Evolutionary conservation across 305 asterid species (phyloP), one percentile per base, ranked within the genome.

Genomic region (Euphrasia arctica): DNA sequence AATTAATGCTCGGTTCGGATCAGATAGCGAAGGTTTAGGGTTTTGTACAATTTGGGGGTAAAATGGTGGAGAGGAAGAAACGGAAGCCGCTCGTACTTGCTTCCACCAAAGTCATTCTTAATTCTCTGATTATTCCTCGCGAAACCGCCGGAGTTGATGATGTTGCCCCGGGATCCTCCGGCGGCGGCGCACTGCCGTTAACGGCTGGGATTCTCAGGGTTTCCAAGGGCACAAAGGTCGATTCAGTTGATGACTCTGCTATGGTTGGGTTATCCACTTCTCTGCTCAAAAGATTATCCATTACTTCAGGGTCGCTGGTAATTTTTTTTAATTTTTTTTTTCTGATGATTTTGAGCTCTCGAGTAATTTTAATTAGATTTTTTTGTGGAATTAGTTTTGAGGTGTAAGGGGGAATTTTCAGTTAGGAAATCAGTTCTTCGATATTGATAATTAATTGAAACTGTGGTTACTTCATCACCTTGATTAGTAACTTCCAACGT

Each of bases 241-340:
- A 58, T 69, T 79, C 82, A 9, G 61, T 82, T 31, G 97, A 87
- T 75, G 74, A 72, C 72, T 80, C 94, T 63, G 82, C 73, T 13
- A 67, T 82, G 81, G 83, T 92, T 71, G 97, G 98, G 54, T 55
- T 92, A 63, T 84, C 98, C 41, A 87, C 79, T 57, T 75, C 82
- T 63, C 65, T 59, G 65, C 94, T 92, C 65, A 92, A 81, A 78
- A 77, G 62, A 69, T 80, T 92, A 18, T 84, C 96, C 52, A 67
- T 89, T 57, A 85, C 95, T 78, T 92, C 98, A 11, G 97, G 95
- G 28, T 87, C 94, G 56, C 75, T 89, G 91, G 98, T 91, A 80
- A 9, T 13, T 13, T 56, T 2, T 13, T 28, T 13, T 14, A 54
- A 43, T 0, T 6, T 29, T 9, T 28, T 60, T 52, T 18, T 32